Conservation (phyloP, 2,329 filamentous ascomycete genomes). For the Parastagonospora nodorum region DNA sequence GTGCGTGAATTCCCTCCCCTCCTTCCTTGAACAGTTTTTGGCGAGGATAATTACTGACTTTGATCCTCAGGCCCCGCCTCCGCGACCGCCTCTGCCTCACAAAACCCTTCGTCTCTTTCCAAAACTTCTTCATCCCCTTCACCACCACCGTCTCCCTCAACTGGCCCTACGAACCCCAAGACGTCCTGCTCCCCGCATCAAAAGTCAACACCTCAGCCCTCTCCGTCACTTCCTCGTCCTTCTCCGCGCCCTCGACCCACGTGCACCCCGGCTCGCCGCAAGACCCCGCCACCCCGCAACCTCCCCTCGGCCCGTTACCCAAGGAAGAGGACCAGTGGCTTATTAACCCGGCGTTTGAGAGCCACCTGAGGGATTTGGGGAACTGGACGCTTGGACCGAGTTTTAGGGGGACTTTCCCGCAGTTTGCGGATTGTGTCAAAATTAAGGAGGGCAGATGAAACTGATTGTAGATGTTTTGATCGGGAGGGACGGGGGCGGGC, state of each 20-base stretch:
- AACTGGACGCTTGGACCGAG: slow-evolving; percentile 81
- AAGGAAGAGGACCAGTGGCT: slow-evolving; percentile 64
- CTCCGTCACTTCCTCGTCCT: slow-evolving; percentile 28
- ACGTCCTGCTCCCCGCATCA: slow-evolving; percentile 64
- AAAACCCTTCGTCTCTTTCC: slow-evolving; percentile 67
- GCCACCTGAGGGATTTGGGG: slow-evolving; percentile 72
- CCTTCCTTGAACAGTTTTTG: no score
- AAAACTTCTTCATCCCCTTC: slow-evolving; percentile 83
- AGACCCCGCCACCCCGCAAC: slow-evolving; percentile 27
- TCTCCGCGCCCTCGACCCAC: slow-evolving; percentile 31
- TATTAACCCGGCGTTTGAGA: slow-evolving; percentile 86
- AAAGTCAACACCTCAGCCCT: slow-evolving; percentile 24
- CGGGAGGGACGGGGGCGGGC: slow-evolving; percentile 1
- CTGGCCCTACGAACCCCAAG: slow-evolving; percentile 80
- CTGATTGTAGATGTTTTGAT: slow-evolving; percentile 18
- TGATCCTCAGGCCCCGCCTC: slow-evolving; percentile 64
- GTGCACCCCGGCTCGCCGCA: slow-evolving; percentile 35
- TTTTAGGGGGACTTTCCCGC: slow-evolving; percentile 70
- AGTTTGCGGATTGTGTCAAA: slow-evolving; percentile 47
- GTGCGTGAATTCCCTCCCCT: no score
- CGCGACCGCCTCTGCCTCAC: slow-evolving; percentile 67
- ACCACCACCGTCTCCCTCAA: slow-evolving; percentile 77
- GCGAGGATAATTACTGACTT: slow-evolving; percentile 5
- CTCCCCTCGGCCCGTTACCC: slow-evolving; percentile 14
- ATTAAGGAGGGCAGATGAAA: slow-evolving; percentile 36